Base-by-base conservation (phyloP, 495 filamentous ascomycete species). In the Xylaria curta region DNA sequence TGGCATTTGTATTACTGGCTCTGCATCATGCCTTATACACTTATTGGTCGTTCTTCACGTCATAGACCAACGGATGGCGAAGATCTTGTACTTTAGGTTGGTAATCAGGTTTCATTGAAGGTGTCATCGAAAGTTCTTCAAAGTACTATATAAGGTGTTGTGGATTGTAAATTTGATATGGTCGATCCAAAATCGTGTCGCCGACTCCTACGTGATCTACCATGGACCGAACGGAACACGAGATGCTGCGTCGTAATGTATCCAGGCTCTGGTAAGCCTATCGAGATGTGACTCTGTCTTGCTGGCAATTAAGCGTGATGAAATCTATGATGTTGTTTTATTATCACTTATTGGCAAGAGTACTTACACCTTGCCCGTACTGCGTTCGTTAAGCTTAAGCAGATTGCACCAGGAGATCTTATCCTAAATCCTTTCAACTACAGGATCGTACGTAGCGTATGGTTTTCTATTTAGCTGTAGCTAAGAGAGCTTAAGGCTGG, bases 11-110 rank as follows among this genome's bases (percentile, higher is more conserved):
- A 79, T 82, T 78, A 78, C 75, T 74, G 74, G 75, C 77, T 72
- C 70, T 73, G 77, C 76, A 82, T 81, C 61, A 79, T 79, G 75
- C 73, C 71, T 76, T 75, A 76, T 76, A 72, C 75, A 78, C 70
- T 63, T 65, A 76, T 59, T 66, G 71, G 66, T 73, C 73, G 77
- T 71, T 78, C 78, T 60, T 79, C 75, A 78, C 79, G 78, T 81
- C 78, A 81, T 84, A 82, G 78, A 82, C 67, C 79, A 80, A 80
- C 76, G 78, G 76, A 74, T 79, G 79, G 72, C 77, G 68, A 76
- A 67, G 71, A 81, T 78, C 74, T 78, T 85, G 83, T 84, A 82
- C 79, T 79, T 74, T 83, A 81, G 72, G 79, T 80, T 82, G 78
- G 74, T 76, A 81, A 78, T 77, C 21, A 64, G 69, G 77, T 72